These are phyloP conservation scores for Colletotrichum ledebouriae DNA, from an alignment of 2,329 filamentous ascomycete species.

Conservation along the genomic window DNA sequence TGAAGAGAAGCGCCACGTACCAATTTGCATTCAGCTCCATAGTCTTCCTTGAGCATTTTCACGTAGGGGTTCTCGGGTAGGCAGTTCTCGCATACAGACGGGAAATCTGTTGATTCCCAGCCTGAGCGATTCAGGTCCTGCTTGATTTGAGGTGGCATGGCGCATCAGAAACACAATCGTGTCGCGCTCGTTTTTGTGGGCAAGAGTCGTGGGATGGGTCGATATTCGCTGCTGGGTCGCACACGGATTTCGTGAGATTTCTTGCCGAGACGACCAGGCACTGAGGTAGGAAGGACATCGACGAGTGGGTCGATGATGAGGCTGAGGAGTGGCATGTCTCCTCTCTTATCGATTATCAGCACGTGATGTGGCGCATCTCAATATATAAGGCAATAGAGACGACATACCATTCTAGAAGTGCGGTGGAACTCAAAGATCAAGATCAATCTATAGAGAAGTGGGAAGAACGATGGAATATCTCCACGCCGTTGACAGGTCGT, in stretches of 20 bases:
- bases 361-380: no score
- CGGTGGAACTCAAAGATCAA: no score
- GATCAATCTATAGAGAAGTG: no score
- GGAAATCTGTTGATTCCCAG: conserved; percentile 94
- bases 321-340: no score
- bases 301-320: no score
- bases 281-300: no score
- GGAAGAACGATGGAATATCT: no score
- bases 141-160: conserved; percentile 93
- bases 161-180: conserved; percentile 35
- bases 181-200: neutral
- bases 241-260: neutral
- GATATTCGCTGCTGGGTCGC: neutral
- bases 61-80: conserved; percentile 97
- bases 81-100: conserved; percentile 91
- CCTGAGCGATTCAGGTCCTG: conserved; percentile 95
- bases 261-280: no score
- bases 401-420: no score
- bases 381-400: no score
- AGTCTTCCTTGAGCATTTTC: conserved; percentile 98
- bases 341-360: no score
- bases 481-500: no score
- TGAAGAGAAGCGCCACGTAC: conserved; percentile 46
- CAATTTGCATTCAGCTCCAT: conserved; percentile 87
- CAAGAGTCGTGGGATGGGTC: neutral